These are phyloP conservation scores for Phytopythium chamaehyphon DNA, from an alignment of 352 stramenopile species.

Conservation along the genomic window DNA sequence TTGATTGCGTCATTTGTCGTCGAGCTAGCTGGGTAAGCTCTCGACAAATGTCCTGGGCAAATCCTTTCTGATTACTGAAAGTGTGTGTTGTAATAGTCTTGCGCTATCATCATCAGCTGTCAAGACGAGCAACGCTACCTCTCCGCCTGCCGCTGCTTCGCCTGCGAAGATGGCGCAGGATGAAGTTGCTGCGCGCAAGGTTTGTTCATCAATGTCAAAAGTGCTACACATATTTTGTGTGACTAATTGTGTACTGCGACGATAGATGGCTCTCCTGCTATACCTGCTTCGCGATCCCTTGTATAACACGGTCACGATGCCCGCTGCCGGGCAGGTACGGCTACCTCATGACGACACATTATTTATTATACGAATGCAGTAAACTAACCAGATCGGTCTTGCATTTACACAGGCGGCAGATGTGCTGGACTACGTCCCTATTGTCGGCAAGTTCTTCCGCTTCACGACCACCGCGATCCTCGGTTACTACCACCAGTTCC, in stretches of 20 bases:
- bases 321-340: conserved; percentile 53
- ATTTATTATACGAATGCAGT: too few relatives aligned
- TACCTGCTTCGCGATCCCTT: conserved; percentile 83
- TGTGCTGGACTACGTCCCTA: conserved; percentile 59
- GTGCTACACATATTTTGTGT: neutral
- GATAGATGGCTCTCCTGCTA: conserved; percentile 75
- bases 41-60: neutral
- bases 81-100: conserved; percentile 25
- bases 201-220: conserved; percentile 12
- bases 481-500: conserved; percentile 84
- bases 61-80: conserved; percentile 3
- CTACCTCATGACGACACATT: too few relatives aligned
- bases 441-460: conserved; percentile 68
- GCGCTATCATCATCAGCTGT: conserved; percentile 50
- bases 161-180: conserved; percentile 37
- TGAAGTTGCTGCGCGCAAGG: conserved; percentile 63
- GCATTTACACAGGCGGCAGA: conserved; percentile 33
- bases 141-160: conserved; percentile 7
- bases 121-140: conserved; percentile 20
- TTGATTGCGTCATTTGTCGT: conserved; percentile 52
- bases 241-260: neutral
- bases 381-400: neutral
- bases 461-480: conserved; percentile 62
- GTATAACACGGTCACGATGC: conserved; percentile 66
- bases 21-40: conserved; percentile 49